Percentiles rank a stretch among this genome's conserved stretches.
phyloP scores from a whole-genome alignment of 1,139 yeast genomes.

The Zygosaccharomyces sapae region DNA sequence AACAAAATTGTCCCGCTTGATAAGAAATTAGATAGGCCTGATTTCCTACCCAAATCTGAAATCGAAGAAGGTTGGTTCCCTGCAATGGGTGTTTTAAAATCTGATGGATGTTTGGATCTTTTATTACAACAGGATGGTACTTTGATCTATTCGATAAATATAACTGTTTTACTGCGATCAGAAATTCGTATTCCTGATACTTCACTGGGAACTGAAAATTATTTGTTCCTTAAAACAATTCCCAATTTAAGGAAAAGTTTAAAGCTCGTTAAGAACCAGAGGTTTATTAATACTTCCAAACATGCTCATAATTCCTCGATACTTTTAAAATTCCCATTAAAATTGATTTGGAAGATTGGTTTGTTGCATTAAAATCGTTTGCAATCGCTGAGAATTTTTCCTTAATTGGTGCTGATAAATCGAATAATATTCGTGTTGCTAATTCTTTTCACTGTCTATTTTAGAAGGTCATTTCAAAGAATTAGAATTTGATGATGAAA shows the following conservation, averaged over 20 bases:
- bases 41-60: slow-evolving; percentile 15
- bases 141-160: slow-evolving; percentile 57
- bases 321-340: slow-evolving; percentile 62
- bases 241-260: slow-evolving; percentile 45
- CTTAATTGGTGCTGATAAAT: slow-evolving; percentile 27
- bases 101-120: slow-evolving; percentile 62
- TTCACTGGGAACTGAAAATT: slow-evolving; percentile 57
- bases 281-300: slow-evolving; percentile 21
- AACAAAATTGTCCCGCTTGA: slow-evolving; percentile 44
- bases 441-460: slow-evolving; percentile 54
- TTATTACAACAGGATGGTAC: slow-evolving; percentile 65
- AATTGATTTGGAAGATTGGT: slow-evolving; percentile 81
- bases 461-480: slow-evolving; percentile 58
- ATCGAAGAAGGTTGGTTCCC: slow-evolving; percentile 65
- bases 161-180: slow-evolving; percentile 53
- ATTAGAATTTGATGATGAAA: slow-evolving; percentile 9
- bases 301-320: slow-evolving; percentile 37
- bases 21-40: slow-evolving; percentile 12
- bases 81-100: slow-evolving; percentile 67
- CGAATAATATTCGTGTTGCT: slow-evolving; percentile 44
- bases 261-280: slow-evolving; percentile 19
- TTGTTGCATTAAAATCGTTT: slow-evolving; percentile 65
- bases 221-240: slow-evolving; percentile 56
- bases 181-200: slow-evolving; percentile 67
- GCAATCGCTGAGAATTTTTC: slow-evolving; percentile 53